Evolutionary conservation across 2,329 filamentous ascomycete species (phyloP), one percentile per base, ranked within the genome.

Genomic region (Colletotrichum sp.): DNA sequence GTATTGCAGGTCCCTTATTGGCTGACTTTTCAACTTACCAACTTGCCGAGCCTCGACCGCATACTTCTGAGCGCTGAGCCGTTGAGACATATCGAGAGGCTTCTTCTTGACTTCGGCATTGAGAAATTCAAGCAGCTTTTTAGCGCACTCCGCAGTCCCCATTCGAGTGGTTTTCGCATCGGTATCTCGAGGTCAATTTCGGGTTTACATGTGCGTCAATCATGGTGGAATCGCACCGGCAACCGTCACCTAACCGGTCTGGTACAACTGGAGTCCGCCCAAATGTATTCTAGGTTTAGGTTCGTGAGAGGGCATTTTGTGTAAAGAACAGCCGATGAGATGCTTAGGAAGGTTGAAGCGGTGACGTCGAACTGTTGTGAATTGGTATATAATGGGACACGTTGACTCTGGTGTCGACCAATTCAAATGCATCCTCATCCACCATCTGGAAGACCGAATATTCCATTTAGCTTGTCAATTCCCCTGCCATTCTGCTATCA

Each of bases 231-330:
- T 43, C 18, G 38, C 38, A n/a, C 16, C 16, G 16, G 16, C 38
- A 43, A n/a, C 1, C 16, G 38, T 43, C 16, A 43, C 0, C 38
- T 0, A n/a, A 10, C 38, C 16, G 16, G 16, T 43, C 10, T 18
- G 16, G 5, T 16, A 10, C 38, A 43, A 9, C 5, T 43, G 38
- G 6, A n/a, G 38, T 43, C 38, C 16, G 8, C 9, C 38, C 38
- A 9, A n/a, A 6, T 43, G 8, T 8, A 38, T 18, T 5, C 36
- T 38, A 38, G 16, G 16, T 38, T 38, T 18, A 18, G 8, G 16
- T 18, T 38, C 4, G 8, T 9, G 36, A 38, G 4, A 38, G 0
- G 16, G 8, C 7, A 38, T 0, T 38, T 3, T 5, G 15, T 0
- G 16, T 2, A 1, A 38, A 16, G 15, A 5, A 38, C 2, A 2